Evolutionary conservation across 345 rosid genomes (phyloP), one percentile per base, ranked within the genome.

Genomic region (Raphanus sativus): DNA sequence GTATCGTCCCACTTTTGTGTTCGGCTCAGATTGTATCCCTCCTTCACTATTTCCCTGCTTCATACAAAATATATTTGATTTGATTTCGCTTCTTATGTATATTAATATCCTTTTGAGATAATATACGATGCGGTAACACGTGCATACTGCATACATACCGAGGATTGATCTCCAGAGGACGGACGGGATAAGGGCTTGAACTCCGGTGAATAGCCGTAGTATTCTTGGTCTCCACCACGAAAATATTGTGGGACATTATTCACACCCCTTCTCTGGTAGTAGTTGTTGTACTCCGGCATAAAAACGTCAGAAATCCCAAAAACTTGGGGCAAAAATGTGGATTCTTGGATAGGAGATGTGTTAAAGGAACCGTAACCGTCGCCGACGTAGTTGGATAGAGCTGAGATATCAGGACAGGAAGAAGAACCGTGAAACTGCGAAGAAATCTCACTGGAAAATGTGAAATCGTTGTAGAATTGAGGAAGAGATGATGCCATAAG

Each of bases 1-100:
- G 69, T 93, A 93, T 13, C 91, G 85, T 11, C 94, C 91, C 69
- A 91, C 89, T 74, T 87, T 89, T 8, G 71, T 67, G 42, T 71
- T 85, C 34, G 62, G 75, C 16, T 85, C 90, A 76, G 80, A 70
- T 81, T 77, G 76, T 61, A 75, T 77, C 59, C 77, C 79, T 65
- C 83, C 82, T 70, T 83, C 86, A 75, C 65, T 68, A 68, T 70
- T 72, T 76, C 83, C 88, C 89, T 88, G 69, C 59, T 85, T 32
- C 38, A 69, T 6, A 13, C 15, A 21, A 55, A 3, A 55, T 60
- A 16, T 29, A 32, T 36, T 8, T 38, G 6, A 2, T 15, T 17
- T 29, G 4, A 63, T 24, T 52, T 21, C 21, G 21, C 21, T 77
- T 58, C 38, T 56, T 36, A 33, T 26, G 26, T 24, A 24, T 32